Evolutionary conservation across 2,329 filamentous ascomycete genomes (phyloP), one percentile per base, ranked within the genome.

Genomic region (Graphiopsis chlorocephala): DNA sequence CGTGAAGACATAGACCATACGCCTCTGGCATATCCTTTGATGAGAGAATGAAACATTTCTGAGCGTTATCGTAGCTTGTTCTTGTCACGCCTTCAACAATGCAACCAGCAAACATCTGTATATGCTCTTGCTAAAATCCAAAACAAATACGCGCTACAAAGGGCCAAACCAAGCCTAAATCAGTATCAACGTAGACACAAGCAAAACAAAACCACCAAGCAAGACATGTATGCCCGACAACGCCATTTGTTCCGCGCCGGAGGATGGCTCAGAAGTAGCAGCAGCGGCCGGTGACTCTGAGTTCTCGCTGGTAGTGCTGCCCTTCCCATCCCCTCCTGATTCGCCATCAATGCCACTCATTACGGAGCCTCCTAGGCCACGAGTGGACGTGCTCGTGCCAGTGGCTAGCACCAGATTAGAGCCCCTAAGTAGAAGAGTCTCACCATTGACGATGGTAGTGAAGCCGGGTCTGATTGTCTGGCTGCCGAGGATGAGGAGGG

Each of bases 391-490:
- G 53, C 29, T 33, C 7, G 52, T 64, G 6, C 26, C 53, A 4
- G 26, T 48, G 10, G 33, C 62, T 11, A 50, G 8, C 15, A 64
- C 20, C 10, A 64, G 52, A 28, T 50, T 38, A 3, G 62, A 38
- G 17, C 62, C 62, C 2, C 14, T 59, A 25, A 64, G 17, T 8
- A 56, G 23, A 14, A 64, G 53, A 2, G 62, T 50, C n/a, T 59
- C 35, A 42, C 62, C 53, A n/a, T 47, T 15, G 17, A 59, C 42
- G 7, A 64, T 53, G 11, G 52, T 48, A 2, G 62, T 59, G 12
- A 23, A 47, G 5, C 42, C 53, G 14, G 52, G 42, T 23, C 17
- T 50, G 29, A 64, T 31, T n/a, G 53, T 64, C 5, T 56, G 28
- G 11, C 42, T 42, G n/a, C 31, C 53, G n/a, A 64, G 48, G 6